These are phyloP conservation scores for Suhomyces sp. DNA, from an alignment of 805 yeast species.

Conservation along the genomic window DNA sequence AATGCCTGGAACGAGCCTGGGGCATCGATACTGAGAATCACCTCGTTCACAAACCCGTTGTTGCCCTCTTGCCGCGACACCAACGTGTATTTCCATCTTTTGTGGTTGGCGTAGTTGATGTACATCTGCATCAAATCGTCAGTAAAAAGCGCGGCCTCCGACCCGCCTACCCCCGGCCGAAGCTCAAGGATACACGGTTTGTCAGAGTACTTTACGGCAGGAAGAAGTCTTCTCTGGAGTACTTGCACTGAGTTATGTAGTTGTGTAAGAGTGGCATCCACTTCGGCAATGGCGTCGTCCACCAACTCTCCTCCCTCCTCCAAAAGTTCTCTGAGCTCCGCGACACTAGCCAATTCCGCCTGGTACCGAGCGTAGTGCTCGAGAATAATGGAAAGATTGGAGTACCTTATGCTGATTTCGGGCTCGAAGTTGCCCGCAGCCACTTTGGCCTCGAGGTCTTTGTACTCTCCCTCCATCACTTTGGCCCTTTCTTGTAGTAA, in stretches of 20 bases:
- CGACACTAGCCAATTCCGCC: constrained; percentile 22
- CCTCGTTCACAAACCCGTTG: constrained; percentile 72
- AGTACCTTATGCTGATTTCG: constrained; percentile 30
- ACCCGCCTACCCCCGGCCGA: constrained; percentile 95
- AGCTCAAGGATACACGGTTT: constrained; percentile 78
- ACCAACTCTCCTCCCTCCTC: constrained; percentile 31
- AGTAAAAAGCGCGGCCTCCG: constrained; percentile 87
- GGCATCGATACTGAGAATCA: constrained; percentile 61
- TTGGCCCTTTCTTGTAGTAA: constrained; percentile 37
- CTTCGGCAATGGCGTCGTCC: constrained; percentile 60
- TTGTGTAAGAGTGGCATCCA: constrained; percentile 44
- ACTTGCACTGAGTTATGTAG: constrained; percentile 40
- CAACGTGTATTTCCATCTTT: constrained; percentile 65
- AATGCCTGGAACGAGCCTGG: constrained; percentile 73
- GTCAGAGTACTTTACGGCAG: constrained; percentile 73
- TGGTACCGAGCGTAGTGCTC: constrained; percentile 30
- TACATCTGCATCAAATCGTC: constrained; percentile 82
- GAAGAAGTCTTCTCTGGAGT: constrained; percentile 62
- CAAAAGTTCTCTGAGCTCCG: constrained; percentile 24
- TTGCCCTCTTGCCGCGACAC: constrained; percentile 55
- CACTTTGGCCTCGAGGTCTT: constrained; percentile 25
- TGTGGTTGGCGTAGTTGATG: constrained; percentile 58
- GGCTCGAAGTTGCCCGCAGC: constrained; percentile 32
- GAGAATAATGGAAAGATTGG: constrained; percentile 28
- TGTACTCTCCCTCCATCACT: constrained; percentile 26